Conservation (phyloP, 1,139 yeast species). For the Yamadazyma atlantica region DNA sequence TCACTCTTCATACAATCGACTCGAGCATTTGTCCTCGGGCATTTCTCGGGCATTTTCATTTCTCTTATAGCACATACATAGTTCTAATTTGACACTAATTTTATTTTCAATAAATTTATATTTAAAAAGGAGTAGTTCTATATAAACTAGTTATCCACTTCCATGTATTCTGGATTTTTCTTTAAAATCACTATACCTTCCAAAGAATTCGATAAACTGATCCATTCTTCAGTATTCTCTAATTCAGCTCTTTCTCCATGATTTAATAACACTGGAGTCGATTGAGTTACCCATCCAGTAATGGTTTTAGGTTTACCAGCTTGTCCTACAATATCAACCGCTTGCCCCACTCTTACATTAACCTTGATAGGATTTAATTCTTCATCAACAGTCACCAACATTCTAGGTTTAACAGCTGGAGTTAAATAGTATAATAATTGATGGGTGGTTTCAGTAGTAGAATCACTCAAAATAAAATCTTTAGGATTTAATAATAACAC, state of each 20-base stretch:
- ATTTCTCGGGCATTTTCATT: too few relatives aligned
- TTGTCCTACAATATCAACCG: slow-evolving; percentile 97
- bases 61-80: neutral
- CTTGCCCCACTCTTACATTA: slow-evolving; percentile 97
- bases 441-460: slow-evolving; percentile 63
- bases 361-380: slow-evolving; percentile 85
- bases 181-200: slow-evolving; percentile 93
- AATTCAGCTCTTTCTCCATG: slow-evolving; percentile 96
- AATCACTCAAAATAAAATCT: slow-evolving; percentile 54
- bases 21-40: too few relatives aligned
- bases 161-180: slow-evolving; percentile 88
- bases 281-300: slow-evolving; percentile 99
- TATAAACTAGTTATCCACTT: slow-evolving; percentile 50
- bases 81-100: neutral
- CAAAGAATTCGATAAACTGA: slow-evolving; percentile 74
- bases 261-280: slow-evolving; percentile 91
- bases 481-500: slow-evolving; percentile 87
- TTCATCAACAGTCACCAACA: slow-evolving; percentile 91
- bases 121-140: slow-evolving; percentile 1
- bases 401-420: slow-evolving; percentile 89
- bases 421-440: slow-evolving; percentile 80
- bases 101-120: neutral
- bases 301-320: slow-evolving; percentile 99
- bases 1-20: too few relatives aligned
- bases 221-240: slow-evolving; percentile 86